Evolutionary conservation across 2,329 filamentous ascomycete genomes (phyloP).

Genomic region (Escovopsis sp.): DNA sequence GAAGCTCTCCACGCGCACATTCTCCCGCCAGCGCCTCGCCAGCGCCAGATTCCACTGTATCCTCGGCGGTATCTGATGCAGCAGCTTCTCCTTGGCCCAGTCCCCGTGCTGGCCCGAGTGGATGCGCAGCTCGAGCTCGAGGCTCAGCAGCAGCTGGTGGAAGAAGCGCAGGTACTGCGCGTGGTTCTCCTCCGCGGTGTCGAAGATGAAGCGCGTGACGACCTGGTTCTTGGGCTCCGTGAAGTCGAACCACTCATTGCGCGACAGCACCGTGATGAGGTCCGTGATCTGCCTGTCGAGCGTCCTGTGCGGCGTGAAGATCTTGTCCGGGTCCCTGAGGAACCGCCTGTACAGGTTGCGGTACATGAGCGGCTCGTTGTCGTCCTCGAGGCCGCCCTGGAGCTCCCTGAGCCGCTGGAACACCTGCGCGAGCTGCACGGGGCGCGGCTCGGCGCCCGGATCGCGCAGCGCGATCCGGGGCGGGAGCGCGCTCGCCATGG

Average conservation of each 20-base stretch:
- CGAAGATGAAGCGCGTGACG: constrained; percentile 57
- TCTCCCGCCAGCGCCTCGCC: constrained; percentile 58
- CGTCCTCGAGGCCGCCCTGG: constrained; percentile 40
- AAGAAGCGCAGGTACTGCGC: constrained; percentile 53
- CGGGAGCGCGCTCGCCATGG: constrained; percentile 40
- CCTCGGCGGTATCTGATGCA: constrained; percentile 50
- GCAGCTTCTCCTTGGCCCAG: constrained; percentile 48
- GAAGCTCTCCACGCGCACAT: constrained; percentile 50
- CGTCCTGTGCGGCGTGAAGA: constrained; percentile 43
- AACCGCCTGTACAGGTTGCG: constrained; percentile 52
- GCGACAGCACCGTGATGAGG: constrained; percentile 52
- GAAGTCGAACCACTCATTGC: constrained; percentile 62
- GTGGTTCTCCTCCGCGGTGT: constrained; percentile 37
- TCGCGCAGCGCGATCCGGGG: constrained; percentile 43
- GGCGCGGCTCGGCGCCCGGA: constrained; percentile 42
- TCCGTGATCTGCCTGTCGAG: constrained; percentile 61
- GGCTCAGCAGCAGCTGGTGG: constrained; percentile 59
- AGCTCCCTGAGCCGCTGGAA: constrained; percentile 45
- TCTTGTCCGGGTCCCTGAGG: constrained; percentile 51
- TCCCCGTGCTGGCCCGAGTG: constrained; percentile 46
- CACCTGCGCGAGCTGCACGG: constrained; percentile 42
- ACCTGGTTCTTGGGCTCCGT: constrained; percentile 56
- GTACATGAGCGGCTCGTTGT: constrained; percentile 44
- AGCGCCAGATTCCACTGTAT: constrained; percentile 61
- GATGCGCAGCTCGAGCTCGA: constrained; percentile 58